Base-by-base conservation (phyloP, 768 basidiomycete species). In the Stropharia rugosoannulata region DNA sequence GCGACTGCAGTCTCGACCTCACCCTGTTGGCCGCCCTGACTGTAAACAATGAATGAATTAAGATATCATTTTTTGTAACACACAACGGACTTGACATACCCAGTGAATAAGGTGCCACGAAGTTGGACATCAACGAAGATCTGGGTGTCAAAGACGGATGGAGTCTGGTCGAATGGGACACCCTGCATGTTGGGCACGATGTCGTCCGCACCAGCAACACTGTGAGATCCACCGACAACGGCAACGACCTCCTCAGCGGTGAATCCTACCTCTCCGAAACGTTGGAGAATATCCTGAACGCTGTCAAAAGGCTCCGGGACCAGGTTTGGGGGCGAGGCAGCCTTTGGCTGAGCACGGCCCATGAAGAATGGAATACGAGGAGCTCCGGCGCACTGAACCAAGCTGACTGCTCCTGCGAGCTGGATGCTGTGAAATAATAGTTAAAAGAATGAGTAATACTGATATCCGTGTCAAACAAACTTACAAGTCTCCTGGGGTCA, bases 401-500 rank as follows among this genome's bases (percentile, higher is more conserved):
- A 64, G 46, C 73, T 75, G 40, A 77, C 72, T 4, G 78, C 77
- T n/a, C 67, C 76, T 13, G 79, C 79, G 56, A 80, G 75, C 54
- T 78, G 75, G 47, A 81, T 75, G 60, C 75, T 76, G 49, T 10
- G 36, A 38, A 22, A 15, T 41, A 41, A 10, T 12, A 13, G 35
- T 16, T 32, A 27, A 22, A 22, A 4, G 22, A 37, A 41, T n/a
- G 19, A n/a, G 43, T 35, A 36, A 39, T 32, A 47, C 16, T 9
- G 8, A 32, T 32, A 32, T 32, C 1, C 22, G 22, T 7, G 32
- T 50, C 8, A 35, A 35, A 22, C 5, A 19, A 16, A 66, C 74
- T 44, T 56, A 80, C 79, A 82, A 75, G 67, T 82, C 80, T 39
- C 77, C 80, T 27, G 74, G 60, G 10, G 71, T 65, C n/a, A 65